These are phyloP conservation scores for Dalechampia spathulata DNA, from an alignment of 441 rosid species.

Conservation along the genomic window DNA sequence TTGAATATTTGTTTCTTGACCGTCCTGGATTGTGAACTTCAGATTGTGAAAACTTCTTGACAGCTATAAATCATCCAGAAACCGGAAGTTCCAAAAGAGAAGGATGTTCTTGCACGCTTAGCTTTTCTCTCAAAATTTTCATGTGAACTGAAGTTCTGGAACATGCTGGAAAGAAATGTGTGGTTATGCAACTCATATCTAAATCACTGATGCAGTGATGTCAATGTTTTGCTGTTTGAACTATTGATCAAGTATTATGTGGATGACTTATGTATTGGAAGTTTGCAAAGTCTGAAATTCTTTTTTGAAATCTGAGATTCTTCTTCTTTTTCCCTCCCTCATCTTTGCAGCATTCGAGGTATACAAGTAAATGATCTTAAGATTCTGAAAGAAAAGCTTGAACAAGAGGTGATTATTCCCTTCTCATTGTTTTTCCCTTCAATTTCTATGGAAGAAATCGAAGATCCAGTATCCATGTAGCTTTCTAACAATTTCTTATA, in stretches of 20 bases:
- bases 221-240: neutral
- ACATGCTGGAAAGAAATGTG: neutral
- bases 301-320: too few relatives aligned
- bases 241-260: neutral
- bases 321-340: constrained; percentile 9
- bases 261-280: neutral
- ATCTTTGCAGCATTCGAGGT: constrained; percentile 66
- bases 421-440: neutral
- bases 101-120: neutral
- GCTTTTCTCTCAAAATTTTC: too few relatives aligned
- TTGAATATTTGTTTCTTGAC: neutral
- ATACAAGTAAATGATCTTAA: constrained; percentile 64
- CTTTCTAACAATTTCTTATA: neutral
- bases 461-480: neutral
- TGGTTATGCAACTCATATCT: neutral
- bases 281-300: neutral
- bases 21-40: neutral
- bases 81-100: neutral
- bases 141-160: too few relatives aligned
- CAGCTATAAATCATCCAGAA: neutral
- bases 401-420: constrained; percentile 58
- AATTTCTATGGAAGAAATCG: neutral
- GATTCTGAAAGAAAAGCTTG: constrained; percentile 74
- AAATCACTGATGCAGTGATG: neutral
- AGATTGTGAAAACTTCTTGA: neutral